These are phyloP conservation scores for Verticillium tricorpus DNA, from an alignment of 2,329 filamentous ascomycete genomes.

Conservation along the genomic window DNA sequence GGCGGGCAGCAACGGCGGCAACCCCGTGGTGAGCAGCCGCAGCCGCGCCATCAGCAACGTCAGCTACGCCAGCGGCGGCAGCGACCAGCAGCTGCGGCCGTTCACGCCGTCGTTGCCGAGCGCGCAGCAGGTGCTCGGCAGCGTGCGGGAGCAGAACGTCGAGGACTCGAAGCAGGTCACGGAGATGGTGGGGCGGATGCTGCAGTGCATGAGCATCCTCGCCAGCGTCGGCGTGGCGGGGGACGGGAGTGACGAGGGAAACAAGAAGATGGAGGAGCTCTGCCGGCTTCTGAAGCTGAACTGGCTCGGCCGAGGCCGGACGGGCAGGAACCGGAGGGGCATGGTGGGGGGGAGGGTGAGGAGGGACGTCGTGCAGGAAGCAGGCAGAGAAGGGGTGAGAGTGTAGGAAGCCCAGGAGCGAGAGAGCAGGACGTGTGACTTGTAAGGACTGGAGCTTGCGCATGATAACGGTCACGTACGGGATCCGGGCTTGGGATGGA, in stretches of 20 bases:
- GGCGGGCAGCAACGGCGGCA: slow-evolving; percentile 42
- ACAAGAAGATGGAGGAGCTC: slow-evolving; percentile 76
- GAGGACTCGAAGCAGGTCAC: slow-evolving; percentile 77
- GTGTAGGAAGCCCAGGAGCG: slow-evolving; percentile 22
- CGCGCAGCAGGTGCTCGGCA: slow-evolving; percentile 24
- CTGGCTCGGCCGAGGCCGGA: slow-evolving; percentile 87
- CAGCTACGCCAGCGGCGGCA: slow-evolving; percentile 54
- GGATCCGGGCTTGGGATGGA: not conserved
- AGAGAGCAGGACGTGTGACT: not conserved
- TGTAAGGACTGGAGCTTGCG: not conserved
- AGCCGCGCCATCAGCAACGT: slow-evolving; percentile 86
- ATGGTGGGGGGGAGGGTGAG: slow-evolving; percentile 70
- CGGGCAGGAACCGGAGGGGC: slow-evolving; percentile 81
- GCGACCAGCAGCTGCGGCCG: slow-evolving; percentile 41
- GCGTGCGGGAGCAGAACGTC: slow-evolving; percentile 53
- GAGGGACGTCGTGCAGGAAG: slow-evolving; percentile 28
- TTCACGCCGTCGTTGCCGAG: slow-evolving; percentile 41
- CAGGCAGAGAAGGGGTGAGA: slow-evolving; percentile 24
- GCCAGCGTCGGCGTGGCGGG: slow-evolving; percentile 53
- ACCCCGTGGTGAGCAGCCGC: slow-evolving; percentile 49
- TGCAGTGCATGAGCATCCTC: slow-evolving; percentile 92
- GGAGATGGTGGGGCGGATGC: slow-evolving; percentile 89
- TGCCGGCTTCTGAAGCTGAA: slow-evolving; percentile 90
- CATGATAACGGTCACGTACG: not conserved
- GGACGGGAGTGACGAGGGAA: slow-evolving; percentile 63